Evolutionary conservation across 2,329 filamentous ascomycete genomes (phyloP).

Genomic region (Teratosphaeria zuluensis): DNA sequence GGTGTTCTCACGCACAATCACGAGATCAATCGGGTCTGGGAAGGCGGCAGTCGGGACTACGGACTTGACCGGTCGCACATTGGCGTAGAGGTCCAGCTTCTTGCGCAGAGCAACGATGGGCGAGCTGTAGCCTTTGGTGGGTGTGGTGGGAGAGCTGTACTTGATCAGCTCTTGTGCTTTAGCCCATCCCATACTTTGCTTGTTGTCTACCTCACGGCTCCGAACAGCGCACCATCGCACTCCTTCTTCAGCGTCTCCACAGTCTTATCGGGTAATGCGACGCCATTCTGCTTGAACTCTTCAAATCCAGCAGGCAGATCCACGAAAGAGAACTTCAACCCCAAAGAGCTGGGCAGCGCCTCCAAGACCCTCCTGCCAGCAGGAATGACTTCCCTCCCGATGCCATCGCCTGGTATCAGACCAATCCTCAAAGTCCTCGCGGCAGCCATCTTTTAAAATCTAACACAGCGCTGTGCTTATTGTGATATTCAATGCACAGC

Average conservation of each 20-base stretch:
- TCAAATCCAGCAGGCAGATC: conserved; percentile 89
- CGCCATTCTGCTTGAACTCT: conserved; percentile 82
- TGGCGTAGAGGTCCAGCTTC: conserved; percentile 88
- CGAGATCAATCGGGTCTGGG: conserved; percentile 69
- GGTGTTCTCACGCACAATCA: conserved; percentile 97
- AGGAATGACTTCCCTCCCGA: conserved; percentile 96
- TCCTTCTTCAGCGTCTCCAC: conserved; percentile 80
- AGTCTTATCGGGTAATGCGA: conserved; percentile 80
- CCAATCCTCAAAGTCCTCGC: conserved; percentile 63
- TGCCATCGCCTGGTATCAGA: conserved; percentile 95
- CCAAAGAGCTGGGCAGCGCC: conserved; percentile 80
- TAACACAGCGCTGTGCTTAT: background rate
- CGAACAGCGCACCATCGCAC: conserved; percentile 93
- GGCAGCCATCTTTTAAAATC: conserved; percentile 44
- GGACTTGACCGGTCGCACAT: conserved; percentile 91
- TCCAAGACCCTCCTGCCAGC: conserved; percentile 84
- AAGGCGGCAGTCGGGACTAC: conserved; percentile 48
- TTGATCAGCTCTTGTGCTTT: background rate
- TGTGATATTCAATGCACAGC: background rate
- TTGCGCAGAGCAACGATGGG: conserved; percentile 96
- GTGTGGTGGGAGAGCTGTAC: conserved; percentile 66
- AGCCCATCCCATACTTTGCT: background rate
- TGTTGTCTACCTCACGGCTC: conserved; percentile 56
- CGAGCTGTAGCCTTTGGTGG: conserved; percentile 90
- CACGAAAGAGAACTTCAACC: conserved; percentile 87